phyloP scores from a whole-genome alignment of 2,329 filamentous ascomycete species.

The Lasiodiplodia citricola region DNA sequence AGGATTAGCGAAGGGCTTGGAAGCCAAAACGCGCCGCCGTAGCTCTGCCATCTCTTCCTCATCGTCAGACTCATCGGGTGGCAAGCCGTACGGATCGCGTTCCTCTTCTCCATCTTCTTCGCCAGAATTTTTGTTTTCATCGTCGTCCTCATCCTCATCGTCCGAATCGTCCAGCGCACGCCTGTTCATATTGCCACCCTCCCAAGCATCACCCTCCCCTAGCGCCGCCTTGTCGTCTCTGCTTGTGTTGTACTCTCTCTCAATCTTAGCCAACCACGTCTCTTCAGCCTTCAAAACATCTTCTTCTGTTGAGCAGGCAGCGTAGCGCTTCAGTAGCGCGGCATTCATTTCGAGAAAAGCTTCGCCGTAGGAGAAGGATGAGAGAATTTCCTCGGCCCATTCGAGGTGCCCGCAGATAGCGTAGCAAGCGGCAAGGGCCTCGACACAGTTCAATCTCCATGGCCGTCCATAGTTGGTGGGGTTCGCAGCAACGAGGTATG shows the following conservation, averaged over 20 bases:
- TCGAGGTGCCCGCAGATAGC: constrained; percentile 89
- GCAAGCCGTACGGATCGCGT: constrained; percentile 75
- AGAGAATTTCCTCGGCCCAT: constrained; percentile 85
- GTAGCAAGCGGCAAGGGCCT: constrained; percentile 91
- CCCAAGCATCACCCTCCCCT: constrained; percentile 77
- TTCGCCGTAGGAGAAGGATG: constrained; percentile 84
- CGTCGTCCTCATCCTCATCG: constrained; percentile 57
- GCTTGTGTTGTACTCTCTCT: constrained; percentile 85
- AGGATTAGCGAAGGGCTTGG: constrained; percentile 80
- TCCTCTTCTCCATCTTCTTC: constrained; percentile 52
- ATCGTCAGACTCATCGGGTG: constrained; percentile 75
- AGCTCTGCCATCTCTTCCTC: constrained; percentile 94
- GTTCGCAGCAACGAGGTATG: constrained; percentile 95
- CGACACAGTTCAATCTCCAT: constrained; percentile 93
- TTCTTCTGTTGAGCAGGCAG: constrained; percentile 79
- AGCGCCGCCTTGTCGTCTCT: constrained; percentile 67
- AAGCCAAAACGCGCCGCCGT: constrained; percentile 84
- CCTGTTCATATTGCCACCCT: constrained; percentile 85
- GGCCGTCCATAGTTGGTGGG: constrained; percentile 97
- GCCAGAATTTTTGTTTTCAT: constrained; percentile 48
- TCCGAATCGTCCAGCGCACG: constrained; percentile 51
- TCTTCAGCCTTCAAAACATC: constrained; percentile 84
- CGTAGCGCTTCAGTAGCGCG: constrained; percentile 80
- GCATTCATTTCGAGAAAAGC: constrained; percentile 92
- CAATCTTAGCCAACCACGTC: constrained; percentile 86